These are phyloP conservation scores for Stenocarpella maydis DNA, from an alignment of 2,329 filamentous ascomycete species.

Conservation along the genomic window DNA sequence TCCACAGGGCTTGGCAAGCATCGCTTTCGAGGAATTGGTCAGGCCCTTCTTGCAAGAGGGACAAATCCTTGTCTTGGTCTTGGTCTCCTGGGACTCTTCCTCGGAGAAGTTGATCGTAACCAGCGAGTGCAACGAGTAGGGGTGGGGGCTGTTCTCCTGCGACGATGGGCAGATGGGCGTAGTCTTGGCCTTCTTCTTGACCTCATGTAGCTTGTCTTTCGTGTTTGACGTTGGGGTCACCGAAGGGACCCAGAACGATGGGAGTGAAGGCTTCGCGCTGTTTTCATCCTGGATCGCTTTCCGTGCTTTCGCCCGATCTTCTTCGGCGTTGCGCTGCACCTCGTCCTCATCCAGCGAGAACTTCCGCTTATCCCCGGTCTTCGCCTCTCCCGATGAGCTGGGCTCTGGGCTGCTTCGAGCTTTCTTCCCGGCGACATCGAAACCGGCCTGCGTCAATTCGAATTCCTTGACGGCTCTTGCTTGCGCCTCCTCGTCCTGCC, in stretches of 20 bases:
- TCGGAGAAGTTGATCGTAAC: conserved; percentile 80
- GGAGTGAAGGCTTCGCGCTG: conserved; percentile 72
- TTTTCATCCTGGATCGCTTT: conserved; percentile 78
- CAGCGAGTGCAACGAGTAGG: conserved; percentile 80
- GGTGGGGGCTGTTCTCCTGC: conserved; percentile 69
- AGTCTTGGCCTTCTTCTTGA: conserved; percentile 69
- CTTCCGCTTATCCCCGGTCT: conserved; percentile 71
- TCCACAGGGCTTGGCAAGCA: conserved; percentile 86
- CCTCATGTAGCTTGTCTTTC: conserved; percentile 62
- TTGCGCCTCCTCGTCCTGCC: conserved; percentile 74
- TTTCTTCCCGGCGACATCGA: conserved; percentile 50
- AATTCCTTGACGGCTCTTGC: conserved; percentile 80
- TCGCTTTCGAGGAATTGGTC: conserved; percentile 82
- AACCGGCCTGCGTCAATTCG: conserved; percentile 81
- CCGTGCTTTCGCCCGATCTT: conserved; percentile 75
- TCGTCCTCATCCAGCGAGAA: conserved; percentile 83
- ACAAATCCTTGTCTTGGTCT: conserved; percentile 65
- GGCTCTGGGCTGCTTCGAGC: conserved; percentile 40
- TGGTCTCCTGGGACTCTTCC: conserved; percentile 62
- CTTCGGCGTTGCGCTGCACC: conserved; percentile 71
- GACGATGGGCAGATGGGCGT: conserved; percentile 82
- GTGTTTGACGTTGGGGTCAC: conserved; percentile 75
- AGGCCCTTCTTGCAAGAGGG: conserved; percentile 86
- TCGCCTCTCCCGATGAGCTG: conserved; percentile 38
- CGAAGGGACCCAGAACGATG: conserved; percentile 93